Evolutionary conservation across 2,329 filamentous ascomycete genomes (phyloP), one percentile per base, ranked within the genome.

Genomic region (Dichotomopilus funicola): DNA sequence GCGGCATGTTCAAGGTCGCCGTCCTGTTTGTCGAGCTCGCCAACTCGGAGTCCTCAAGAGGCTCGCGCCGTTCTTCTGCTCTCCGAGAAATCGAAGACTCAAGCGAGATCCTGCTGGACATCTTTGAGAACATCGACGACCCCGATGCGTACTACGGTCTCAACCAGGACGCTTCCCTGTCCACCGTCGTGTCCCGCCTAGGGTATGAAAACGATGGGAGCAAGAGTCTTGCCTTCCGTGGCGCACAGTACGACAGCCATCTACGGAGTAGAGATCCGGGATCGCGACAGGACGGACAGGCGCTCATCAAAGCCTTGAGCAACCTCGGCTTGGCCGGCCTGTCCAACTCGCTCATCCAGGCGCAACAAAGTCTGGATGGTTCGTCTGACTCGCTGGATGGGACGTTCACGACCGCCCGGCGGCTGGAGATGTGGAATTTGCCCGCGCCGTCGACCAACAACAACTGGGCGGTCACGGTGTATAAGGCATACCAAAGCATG

Each of bases 91-190:
- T 61, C 1, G 68, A 70, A 47, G 73, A 84, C 33, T 80, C 88
- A 6, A 78, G 81, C 3, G 82, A 88, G 35, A 77, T 95, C 1
- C 75, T 97, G 10, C 78, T 96, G 45, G 76, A 81, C 0, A 91
- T 99, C 2, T 99, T 94, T 68, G 87, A 89, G 66, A 92, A 89
- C 58, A 88, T 99, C 47, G 91, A 96, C 66, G 95, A 99, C 65
- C 92, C 91, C 1, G 94, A 99, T 69, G 87, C 91, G 0, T 99
- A 95, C 69, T 99, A 99, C 67, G 95, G 94, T 4, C 79, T 96
- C 6, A 82, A 89, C 43, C 88, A 95, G 69, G 82, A 82, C 42
- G 81, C 90, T 6, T 91, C 85, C 55, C 73, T 99, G 12, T 77
- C 81, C 12, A 89, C 87, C 9, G 87, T 97, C 1, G 76, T 97